Evolutionary conservation across 1,284 basidiomycete species (phyloP), one percentile per base, ranked within the genome.

Genomic region (Mycena citricolor): DNA sequence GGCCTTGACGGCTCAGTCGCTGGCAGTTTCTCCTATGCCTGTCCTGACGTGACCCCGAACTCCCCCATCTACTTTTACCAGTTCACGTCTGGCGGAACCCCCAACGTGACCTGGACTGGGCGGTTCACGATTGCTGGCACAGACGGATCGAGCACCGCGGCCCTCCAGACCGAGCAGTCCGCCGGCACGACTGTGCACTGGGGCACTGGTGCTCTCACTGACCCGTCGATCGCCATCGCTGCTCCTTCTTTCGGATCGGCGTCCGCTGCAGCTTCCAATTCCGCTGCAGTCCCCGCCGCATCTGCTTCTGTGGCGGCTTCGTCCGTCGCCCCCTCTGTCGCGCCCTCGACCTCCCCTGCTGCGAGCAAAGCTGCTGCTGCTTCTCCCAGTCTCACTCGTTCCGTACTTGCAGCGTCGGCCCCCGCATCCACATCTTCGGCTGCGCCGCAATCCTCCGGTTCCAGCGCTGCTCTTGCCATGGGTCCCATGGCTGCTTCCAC

Each of bases 51-150:
- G 17, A 68, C 67, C n/a, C 79, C 81, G 28, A 72, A 85, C 61
- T 72, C 87, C 2, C 63, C 79, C 21, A 81, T 90, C 54, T 91
- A 89, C 67, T 90, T 91, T 70, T 89, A 86, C 64, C 84, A 87
- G 59, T 89, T 83, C 69, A 71, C 76, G 12, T 63, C 75, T 3
- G 63, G 73, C 1, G 55, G 54, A 4, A 59, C 73, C 0, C 4
- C 59, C 21, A 64, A 70, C 54, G 72, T 71, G 32, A 69, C 71
- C 14, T 94, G 90, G 89, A 90, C 90, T 1, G 82, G 79, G 7
- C 83, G 90, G 29, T 94, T 92, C 72, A 71, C 84, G 30, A 89
- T 93, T 58, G 80, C 85, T 1, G 74, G 73, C 29, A 41, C 73
- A 2, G 56, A 64, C 24, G 83, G 82, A 4, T 54, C 63, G 5